Evolutionary conservation across 2,329 filamentous ascomycete genomes (phyloP).

Genomic region (Pseudogymnoascus sp.): DNA sequence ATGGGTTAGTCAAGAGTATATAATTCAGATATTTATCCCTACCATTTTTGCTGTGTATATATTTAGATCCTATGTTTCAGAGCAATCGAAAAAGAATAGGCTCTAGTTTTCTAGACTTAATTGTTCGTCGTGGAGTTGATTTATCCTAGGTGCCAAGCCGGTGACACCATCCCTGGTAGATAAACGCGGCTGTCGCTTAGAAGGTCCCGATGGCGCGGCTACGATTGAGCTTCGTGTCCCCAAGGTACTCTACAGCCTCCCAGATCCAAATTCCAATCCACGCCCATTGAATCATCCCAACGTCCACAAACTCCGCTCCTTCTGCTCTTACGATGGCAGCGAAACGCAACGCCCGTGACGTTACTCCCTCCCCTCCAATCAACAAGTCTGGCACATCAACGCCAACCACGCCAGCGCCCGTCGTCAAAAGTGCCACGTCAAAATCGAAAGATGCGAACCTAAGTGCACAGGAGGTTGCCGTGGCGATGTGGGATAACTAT

Average conservation of each 20-base stretch:
- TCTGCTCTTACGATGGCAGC: constrained; percentile 36
- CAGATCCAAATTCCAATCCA: constrained; percentile 1
- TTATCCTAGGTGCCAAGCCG: not conserved
- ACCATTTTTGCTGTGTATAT: not conserved
- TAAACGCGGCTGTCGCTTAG: constrained; percentile 3
- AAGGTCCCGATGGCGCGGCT: constrained; percentile 9
- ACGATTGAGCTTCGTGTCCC: constrained; percentile 24
- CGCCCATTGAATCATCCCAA: constrained; percentile 3
- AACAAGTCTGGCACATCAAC: constrained; percentile 18
- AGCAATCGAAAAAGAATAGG: not conserved
- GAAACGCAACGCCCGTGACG: constrained; percentile 36
- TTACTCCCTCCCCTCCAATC: constrained; percentile 18
- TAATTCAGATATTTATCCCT: not conserved
- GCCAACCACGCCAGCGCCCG: constrained; percentile 22
- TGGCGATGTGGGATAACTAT: constrained; percentile 71
- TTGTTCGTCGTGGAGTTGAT: not conserved
- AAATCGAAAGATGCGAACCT: constrained; percentile 21
- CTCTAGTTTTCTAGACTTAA: not conserved
- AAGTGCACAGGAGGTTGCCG: constrained; percentile 45
- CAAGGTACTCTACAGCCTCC: constrained; percentile 10
- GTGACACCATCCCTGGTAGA: constrained; percentile 6
- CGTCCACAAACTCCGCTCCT: constrained; percentile 16
- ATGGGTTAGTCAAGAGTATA: not conserved
- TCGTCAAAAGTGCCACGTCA: constrained; percentile 16
- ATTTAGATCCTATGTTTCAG: not conserved